phyloP scores from a whole-genome alignment of 2,329 filamentous ascomycete genomes.

The Colletotrichum sp. region DNA sequence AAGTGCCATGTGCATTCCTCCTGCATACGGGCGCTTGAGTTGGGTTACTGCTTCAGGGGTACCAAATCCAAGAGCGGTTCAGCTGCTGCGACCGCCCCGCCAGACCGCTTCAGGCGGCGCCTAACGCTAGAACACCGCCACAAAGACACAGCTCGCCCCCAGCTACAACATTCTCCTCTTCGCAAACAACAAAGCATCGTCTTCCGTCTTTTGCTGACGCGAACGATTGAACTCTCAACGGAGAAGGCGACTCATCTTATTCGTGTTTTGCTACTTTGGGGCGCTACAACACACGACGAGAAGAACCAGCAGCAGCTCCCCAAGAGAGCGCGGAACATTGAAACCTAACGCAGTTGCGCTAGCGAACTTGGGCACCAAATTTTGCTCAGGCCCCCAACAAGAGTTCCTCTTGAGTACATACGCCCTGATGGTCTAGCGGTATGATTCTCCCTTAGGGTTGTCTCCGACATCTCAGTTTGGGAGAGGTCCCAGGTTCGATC shows the following conservation, averaged over 20 bases:
- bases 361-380: not conserved
- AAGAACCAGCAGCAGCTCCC: not conserved
- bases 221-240: not conserved
- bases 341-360: not conserved
- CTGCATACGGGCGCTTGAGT: not conserved
- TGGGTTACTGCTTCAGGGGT: not conserved
- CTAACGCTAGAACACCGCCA: not conserved
- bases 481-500: conserved; percentile 10
- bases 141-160: not conserved
- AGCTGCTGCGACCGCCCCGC: not conserved
- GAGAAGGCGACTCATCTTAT: not conserved
- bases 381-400: rapidly evolving
- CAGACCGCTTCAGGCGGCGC: not conserved
- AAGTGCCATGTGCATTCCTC: not conserved
- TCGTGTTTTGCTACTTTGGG: not conserved
- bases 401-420: not conserved
- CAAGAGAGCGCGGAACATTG: not conserved
- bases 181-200: not conserved
- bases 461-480: not conserved
- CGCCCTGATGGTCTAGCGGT: conserved; percentile 9
- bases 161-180: not conserved
- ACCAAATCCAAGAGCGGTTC: not conserved
- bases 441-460: conserved; percentile 10
- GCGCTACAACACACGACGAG: not conserved
- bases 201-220: not conserved